Evolutionary conservation across 23 red algal genomes (phyloP), one percentile per base, ranked within the genome.

Genomic region (Cyanidiococcus yangmingshanensis): DNA sequence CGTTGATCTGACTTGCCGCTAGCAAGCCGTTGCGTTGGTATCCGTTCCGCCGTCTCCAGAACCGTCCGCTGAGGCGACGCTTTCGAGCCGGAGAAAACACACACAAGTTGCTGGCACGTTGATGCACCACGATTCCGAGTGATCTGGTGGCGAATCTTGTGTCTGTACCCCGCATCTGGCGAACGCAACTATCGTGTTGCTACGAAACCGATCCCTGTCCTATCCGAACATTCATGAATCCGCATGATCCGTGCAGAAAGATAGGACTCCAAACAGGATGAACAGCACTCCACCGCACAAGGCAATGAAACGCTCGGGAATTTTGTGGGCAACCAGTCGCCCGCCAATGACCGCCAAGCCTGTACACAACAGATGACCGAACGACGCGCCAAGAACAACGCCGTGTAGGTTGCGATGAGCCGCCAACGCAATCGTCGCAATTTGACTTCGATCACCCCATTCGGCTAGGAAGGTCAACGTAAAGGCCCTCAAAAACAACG

Each of bases 371-470:
- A 86, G 79, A 76, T 96, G 92, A 2, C 92, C 92, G 2, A 85
- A 51, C 16, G 90, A 75, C 57, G 86, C 87, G 1, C 92, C 92
- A 0, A 90, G 74, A 50, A 85, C 84, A 37, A 96, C 88, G 38
- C 92, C 92, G 39, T 87, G 84, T 34, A 89, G 50, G 74, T 96
- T 84, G 57, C 59, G 84, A 29, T 87, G 76, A 25, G 92, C 92
- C 27, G 92, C 86, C 1, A 96, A 79, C n/a, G 92, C 88, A 50
- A 96, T 89, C 37, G 92, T 96, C 30, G 92, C 88, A 18, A 96
- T 86, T 68, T 96, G 92, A 58, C 76, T 82, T 37, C 92, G 87
- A 82, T 96, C 92, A 29, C 92, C 92, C 92, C 92, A 96, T 75
- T 96, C 92, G 41, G 92, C 92, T 34, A 96, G 68, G 58, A 85